Evolutionary conservation across 495 filamentous ascomycete genomes (phyloP).

Genomic region (Aspergillus olivimuriae): DNA sequence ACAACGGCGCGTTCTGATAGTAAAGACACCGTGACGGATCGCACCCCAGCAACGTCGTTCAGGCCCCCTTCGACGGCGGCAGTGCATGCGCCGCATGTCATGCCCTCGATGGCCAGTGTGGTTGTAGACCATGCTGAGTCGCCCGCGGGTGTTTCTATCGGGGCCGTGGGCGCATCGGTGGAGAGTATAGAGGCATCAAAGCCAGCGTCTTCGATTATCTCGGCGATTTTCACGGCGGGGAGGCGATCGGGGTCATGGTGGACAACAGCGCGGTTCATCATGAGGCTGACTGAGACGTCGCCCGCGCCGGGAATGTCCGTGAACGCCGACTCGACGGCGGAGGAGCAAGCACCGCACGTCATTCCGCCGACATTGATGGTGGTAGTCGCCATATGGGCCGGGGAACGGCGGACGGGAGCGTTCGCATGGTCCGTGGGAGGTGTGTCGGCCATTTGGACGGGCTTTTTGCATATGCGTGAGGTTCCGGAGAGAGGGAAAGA

Average conservation of each 20-base stretch:
- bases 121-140: conserved; percentile 50
- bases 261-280: conserved; percentile 87
- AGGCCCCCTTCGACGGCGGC: conserved; percentile 82
- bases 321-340: conserved; percentile 80
- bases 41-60: conserved; percentile 63
- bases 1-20: conserved; percentile 63
- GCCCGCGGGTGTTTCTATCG: conserved; percentile 18
- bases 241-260: conserved; percentile 77
- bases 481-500: too few species aligned
- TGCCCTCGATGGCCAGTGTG: conserved; percentile 86
- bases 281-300: conserved; percentile 81
- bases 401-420: conserved; percentile 7
- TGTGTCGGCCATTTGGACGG: too few species aligned
- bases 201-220: conserved; percentile 87
- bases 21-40: conserved; percentile 81
- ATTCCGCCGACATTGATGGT: conserved; percentile 85
- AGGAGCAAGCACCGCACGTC: conserved; percentile 92
- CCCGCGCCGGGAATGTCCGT: conserved; percentile 70
- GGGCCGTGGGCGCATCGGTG: conserved; percentile 58
- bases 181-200: conserved; percentile 92
- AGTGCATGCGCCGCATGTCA: conserved; percentile 96
- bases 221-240: conserved; percentile 63
- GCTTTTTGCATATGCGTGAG: too few species aligned
- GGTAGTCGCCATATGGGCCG: conserved; percentile 77
- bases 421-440: too few species aligned